These are phyloP conservation scores for Pyracantha coccinea DNA, from an alignment of 331 rosid species.

Conservation along the genomic window DNA sequence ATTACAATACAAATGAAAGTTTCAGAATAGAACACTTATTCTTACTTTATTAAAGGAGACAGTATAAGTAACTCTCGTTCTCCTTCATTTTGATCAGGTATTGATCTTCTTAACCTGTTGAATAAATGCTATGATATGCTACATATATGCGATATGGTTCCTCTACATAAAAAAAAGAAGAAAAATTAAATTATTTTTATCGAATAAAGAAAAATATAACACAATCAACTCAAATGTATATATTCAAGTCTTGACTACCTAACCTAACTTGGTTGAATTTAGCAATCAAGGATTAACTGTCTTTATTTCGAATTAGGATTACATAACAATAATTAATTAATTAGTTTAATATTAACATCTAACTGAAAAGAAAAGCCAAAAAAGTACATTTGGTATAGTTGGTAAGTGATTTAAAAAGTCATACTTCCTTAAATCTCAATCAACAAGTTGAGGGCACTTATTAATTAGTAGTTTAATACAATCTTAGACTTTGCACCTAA, in stretches of 20 bases:
- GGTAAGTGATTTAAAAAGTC: slow-evolving; percentile 4
- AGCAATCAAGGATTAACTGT: neutral
- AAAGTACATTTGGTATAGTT: neutral
- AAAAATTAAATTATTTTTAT: neutral
- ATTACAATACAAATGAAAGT: neutral
- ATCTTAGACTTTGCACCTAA: slow-evolving; percentile 6
- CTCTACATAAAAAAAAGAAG: too few species aligned
- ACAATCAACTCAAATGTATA: neutral
- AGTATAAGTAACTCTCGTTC: neutral
- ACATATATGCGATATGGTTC: too few species aligned
- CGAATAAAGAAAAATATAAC: neutral
- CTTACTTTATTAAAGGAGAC: neutral
- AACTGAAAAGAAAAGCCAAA: neutral
- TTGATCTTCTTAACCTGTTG: neutral
- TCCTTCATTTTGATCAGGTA: neutral
- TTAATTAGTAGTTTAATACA: neutral
- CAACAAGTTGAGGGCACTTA: slow-evolving; percentile 6
- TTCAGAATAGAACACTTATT: neutral
- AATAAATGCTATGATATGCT: neutral
- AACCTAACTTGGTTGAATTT: neutral
- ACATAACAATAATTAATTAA: neutral
- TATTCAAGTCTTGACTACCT: neutral
- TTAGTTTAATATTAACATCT: neutral
- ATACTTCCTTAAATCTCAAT: slow-evolving; percentile 5
- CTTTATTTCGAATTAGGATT: neutral